Conservation (phyloP, 352 stramenopile species). For the Discostella stelligera region DNA sequence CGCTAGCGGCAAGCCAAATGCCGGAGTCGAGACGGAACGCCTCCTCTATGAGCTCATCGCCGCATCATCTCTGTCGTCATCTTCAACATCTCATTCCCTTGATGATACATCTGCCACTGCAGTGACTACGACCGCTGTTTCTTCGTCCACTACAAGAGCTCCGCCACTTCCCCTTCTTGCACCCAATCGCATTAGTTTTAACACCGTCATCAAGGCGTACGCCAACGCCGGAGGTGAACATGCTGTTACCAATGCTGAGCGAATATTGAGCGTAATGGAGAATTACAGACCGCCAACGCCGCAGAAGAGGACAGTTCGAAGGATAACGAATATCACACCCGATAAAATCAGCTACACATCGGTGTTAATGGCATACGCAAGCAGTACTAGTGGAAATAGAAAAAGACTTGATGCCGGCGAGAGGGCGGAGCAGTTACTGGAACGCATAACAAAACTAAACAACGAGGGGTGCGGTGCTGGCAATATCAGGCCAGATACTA, state of each 20-base stretch:
- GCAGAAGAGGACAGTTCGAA: neutral
- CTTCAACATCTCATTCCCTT: neutral
- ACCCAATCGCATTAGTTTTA: slow-evolving; percentile 47
- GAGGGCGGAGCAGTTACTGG: slow-evolving; percentile 56
- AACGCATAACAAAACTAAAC: slow-evolving; percentile 45
- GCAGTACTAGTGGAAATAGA: slow-evolving; percentile 24
- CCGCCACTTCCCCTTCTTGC: slow-evolving; percentile 12
- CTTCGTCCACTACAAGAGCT: slow-evolving; percentile 1
- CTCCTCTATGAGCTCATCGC: slow-evolving; percentile 60
- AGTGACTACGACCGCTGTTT: neutral
- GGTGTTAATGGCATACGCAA: slow-evolving; percentile 51
- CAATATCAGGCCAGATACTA: slow-evolving; percentile 40
- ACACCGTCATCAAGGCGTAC: slow-evolving; percentile 68
- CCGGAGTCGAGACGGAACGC: slow-evolving; percentile 37
- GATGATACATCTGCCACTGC: no score
- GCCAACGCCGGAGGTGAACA: slow-evolving; percentile 42
- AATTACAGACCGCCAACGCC: slow-evolving; percentile 14
- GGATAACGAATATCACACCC: slow-evolving; percentile 20
- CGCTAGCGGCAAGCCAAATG: slow-evolving; percentile 28
- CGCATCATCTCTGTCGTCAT: neutral
- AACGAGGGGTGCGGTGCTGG: neutral
- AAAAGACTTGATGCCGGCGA: slow-evolving; percentile 41
- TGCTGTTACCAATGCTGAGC: slow-evolving; percentile 16
- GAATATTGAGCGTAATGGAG: slow-evolving; percentile 43
- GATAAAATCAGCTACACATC: slow-evolving; percentile 44